A percentile compares a stretch with the other conserved stretches of the same genome.
Evolutionary conservation across 306 rosid species (phyloP).

Genomic region (Ormosia semicastrata): DNA sequence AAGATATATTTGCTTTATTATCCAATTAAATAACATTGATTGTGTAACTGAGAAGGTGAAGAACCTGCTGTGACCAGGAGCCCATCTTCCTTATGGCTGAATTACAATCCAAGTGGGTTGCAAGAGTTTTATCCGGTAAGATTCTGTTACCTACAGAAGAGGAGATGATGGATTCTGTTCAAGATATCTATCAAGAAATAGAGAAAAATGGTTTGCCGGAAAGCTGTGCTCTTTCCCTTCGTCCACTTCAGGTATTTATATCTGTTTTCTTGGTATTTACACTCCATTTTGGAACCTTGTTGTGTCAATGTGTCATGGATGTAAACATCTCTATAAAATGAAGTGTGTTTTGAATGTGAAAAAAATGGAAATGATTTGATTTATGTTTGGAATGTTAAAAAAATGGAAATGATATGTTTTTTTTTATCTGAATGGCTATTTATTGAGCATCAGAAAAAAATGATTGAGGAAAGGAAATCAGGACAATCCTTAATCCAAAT

Average conservation of each 20-base stretch:
- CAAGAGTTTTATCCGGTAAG: constrained; percentile 40
- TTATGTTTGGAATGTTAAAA: too few relatives aligned
- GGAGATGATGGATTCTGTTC: constrained; percentile 32
- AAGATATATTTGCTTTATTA: background rate
- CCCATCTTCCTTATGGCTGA: background rate
- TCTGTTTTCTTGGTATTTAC: background rate
- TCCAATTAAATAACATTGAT: background rate
- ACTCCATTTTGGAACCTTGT: background rate
- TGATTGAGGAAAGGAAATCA: too few relatives aligned
- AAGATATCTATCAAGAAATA: constrained; percentile 23
- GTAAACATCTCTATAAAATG: too few relatives aligned
- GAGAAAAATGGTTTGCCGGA: constrained; percentile 28
- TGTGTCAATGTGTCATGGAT: background rate
- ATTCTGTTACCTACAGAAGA: constrained; percentile 24
- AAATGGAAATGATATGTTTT: too few relatives aligned
- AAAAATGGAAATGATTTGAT: too few relatives aligned
- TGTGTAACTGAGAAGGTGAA: background rate
- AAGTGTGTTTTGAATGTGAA: too few relatives aligned
- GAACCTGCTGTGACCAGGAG: constrained; percentile 8
- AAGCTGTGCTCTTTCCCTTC: constrained; percentile 17
- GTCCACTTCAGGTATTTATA: constrained; percentile 14
- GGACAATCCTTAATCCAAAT: too few relatives aligned
- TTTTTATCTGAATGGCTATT: too few relatives aligned
- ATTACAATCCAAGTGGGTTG: constrained; percentile 43
- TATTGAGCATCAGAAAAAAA: too few relatives aligned